Evolutionary conservation across 2,329 filamentous ascomycete genomes (phyloP).

Genomic region (Mycosphaerella arachidis): DNA sequence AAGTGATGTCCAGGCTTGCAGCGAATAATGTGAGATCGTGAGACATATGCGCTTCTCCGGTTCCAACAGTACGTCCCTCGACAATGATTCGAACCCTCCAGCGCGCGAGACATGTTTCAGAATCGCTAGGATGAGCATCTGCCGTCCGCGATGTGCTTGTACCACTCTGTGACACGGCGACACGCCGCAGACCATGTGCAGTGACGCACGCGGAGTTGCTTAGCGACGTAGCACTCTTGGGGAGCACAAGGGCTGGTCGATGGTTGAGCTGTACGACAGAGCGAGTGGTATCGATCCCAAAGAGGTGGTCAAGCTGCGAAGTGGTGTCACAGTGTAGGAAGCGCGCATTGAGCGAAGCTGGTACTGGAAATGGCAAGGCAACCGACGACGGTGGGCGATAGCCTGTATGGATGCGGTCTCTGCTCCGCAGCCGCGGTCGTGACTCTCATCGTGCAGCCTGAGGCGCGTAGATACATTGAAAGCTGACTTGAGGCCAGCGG

Average conservation of each 20-base stretch:
- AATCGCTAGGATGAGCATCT: not conserved
- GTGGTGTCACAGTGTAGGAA: not conserved
- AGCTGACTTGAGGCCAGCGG: not conserved
- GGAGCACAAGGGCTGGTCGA: constrained; percentile 7
- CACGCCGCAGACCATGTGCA: constrained; percentile 5
- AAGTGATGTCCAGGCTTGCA: no score
- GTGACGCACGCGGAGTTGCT: constrained; percentile 1
- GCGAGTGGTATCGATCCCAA: not conserved
- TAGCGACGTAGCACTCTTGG: not conserved
- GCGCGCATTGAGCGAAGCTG: not conserved
- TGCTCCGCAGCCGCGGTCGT: not conserved
- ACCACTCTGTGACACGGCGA: not conserved
- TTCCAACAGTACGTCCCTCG: not conserved
- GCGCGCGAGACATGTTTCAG: constrained; percentile 1
- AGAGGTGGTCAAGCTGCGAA: not conserved
- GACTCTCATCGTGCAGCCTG: not conserved
- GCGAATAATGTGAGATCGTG: not conserved
- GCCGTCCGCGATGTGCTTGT: constrained; percentile 1
- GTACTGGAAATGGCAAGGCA: not conserved
- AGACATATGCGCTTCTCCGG: not conserved
- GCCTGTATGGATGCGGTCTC: not conserved
- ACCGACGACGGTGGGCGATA: no score
- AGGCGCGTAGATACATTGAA: not conserved
- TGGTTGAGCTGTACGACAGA: not conserved
- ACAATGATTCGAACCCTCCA: not conserved